phyloP scores from a whole-genome alignment of 371 early-diverging fungal genomes.

The Batrachochytrium dendrobatidis region DNA sequence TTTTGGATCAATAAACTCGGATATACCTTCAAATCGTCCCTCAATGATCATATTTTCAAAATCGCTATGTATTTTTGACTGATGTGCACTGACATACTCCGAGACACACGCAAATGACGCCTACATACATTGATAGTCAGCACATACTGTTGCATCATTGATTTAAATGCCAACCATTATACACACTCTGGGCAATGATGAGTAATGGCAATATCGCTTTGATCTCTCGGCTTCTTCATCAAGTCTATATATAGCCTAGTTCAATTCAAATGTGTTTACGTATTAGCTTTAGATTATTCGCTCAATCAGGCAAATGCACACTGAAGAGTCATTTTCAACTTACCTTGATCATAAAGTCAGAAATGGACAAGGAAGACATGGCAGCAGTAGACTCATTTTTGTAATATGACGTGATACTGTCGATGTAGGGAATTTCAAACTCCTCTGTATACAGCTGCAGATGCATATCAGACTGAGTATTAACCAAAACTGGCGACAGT shows the following conservation, averaged over 20 bases:
- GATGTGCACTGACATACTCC: slow-evolving; percentile 66
- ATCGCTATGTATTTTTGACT: slow-evolving; percentile 56
- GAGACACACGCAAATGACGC: slow-evolving; percentile 65
- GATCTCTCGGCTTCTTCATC: slow-evolving; percentile 50
- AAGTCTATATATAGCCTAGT: slow-evolving; percentile 41
- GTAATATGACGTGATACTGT: slow-evolving; percentile 64
- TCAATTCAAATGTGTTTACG: neutral
- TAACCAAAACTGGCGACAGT: slow-evolving; percentile 51
- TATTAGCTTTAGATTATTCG: neutral
- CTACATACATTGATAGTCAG: slow-evolving; percentile 19
- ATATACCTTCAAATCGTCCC: slow-evolving; percentile 61
- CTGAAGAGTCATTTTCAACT: no score
- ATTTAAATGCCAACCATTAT: neutral
- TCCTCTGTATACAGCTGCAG: slow-evolving; percentile 68
- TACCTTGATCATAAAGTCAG: slow-evolving; percentile 63
- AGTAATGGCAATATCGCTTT: slow-evolving; percentile 51
- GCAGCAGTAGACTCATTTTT: slow-evolving; percentile 57
- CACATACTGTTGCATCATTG: no score
- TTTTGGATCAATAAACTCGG: no score
- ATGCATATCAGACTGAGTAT: slow-evolving; percentile 61
- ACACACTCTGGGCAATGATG: no score
- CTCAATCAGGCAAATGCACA: no score
- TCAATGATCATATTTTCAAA: slow-evolving; percentile 62
- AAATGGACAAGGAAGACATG: slow-evolving; percentile 51
- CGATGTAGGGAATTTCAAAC: slow-evolving; percentile 69